Base-by-base conservation (phyloP, 805 yeast species). In the Yarrowia osloensis region DNA sequence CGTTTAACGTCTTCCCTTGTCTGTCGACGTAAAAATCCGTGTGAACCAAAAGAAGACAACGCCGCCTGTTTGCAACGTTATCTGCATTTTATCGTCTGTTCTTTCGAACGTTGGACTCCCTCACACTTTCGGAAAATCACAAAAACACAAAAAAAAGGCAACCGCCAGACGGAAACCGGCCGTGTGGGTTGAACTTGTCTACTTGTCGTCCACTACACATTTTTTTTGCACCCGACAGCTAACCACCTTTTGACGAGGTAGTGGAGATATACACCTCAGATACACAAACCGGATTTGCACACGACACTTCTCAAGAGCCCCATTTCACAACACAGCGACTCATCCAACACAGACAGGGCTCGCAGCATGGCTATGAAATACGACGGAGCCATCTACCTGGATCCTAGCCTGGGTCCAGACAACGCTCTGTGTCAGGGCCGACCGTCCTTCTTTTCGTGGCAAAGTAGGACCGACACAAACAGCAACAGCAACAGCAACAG, bases 1-100 rank as follows among this genome's bases (percentile, higher is more conserved):
- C 63, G 49, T 57, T 57, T 57, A 57, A 57, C 63, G 63, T 57
- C 63, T 57, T 57, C 49, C 63, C 28, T 57, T 57, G 63, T 57
- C 31, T 19, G 28, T 11, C 49, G 49, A 40, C 35, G 63, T 40
- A 26, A 57, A 54, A 57, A 28, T 57, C 33, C 37, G 22, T n/a
- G 37, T n/a, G 47, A 39, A 24, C 49, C 63, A 39, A 57, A 57
- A 54, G 62, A 57, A 57, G 49, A 40, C 49, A 57, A 57, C 63
- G 63, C 49, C 63, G 49, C 49, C 63, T 57, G 39, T 39, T 57
- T 57, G 49, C 49, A 57, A 57, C 63, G 63, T 40, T 57, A 57
- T 57, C 49, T 57, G 49, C 63, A 35, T 54, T 50, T 50, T 50
- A 50, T 50, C 57, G 57, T 50, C 57, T 50, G 40, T 33, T 50